Conservation (phyloP, 73 alveolate genomes). For the Tetrahymena malaccensis region DNA sequence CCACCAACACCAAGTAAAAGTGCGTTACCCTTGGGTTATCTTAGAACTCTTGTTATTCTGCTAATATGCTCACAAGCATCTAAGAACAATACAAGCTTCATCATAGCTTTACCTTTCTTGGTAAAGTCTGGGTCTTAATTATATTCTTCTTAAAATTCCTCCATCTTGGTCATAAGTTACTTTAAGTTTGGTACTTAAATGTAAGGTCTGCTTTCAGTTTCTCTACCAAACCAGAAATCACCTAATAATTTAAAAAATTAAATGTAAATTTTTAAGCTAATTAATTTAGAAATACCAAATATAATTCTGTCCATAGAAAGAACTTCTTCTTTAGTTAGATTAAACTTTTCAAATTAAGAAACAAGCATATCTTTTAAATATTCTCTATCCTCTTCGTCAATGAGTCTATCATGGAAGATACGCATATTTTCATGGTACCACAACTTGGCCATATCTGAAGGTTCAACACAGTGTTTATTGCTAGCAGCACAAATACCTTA, state of each 20-base stretch:
- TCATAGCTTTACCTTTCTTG: slow-evolving; percentile 44
- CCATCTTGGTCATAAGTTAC: slow-evolving; percentile 37
- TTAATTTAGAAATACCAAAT: slow-evolving; percentile 69
- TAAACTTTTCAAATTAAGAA: slow-evolving; percentile 55
- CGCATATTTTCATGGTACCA: slow-evolving; percentile 99
- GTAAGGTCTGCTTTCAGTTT: slow-evolving; percentile 31
- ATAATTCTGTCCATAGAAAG: slow-evolving; percentile 91
- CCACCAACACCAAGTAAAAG: slow-evolving; percentile 96
- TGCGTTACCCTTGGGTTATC: slow-evolving; percentile 99
- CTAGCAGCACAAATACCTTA: slow-evolving; percentile 80
- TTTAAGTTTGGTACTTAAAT: slow-evolving; percentile 2
- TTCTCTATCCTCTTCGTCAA: slow-evolving; percentile 87
- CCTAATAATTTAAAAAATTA: background rate
- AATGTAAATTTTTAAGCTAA: background rate
- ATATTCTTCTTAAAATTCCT: slow-evolving; percentile 84
- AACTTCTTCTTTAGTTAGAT: slow-evolving; percentile 65
- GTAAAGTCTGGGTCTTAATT: slow-evolving; percentile 68
- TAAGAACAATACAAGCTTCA: slow-evolving; percentile 98
- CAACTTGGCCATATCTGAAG: slow-evolving; percentile 74
- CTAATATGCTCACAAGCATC: slow-evolving; percentile 99
- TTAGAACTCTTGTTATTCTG: slow-evolving; percentile 93
- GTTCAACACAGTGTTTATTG: slow-evolving; percentile 23
- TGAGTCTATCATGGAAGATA: slow-evolving; percentile 98
- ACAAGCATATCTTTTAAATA: slow-evolving; percentile 69
- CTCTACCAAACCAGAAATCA: slow-evolving; percentile 35